These are phyloP conservation scores for Penicillium turbatum DNA, from an alignment of 495 filamentous ascomycete genomes.

Conservation along the genomic window DNA sequence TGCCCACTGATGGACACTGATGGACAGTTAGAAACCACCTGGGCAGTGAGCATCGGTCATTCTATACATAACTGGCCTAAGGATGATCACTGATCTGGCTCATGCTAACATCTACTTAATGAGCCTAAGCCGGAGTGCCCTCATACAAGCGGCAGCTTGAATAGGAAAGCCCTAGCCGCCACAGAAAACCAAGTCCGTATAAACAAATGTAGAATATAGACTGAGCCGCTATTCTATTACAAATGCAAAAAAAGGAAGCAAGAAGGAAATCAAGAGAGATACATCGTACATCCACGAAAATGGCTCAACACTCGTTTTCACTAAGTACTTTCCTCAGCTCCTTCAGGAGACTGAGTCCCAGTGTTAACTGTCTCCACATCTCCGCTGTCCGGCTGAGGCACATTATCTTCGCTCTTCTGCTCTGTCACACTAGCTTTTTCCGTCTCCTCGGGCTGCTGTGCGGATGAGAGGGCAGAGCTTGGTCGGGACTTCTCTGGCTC, in stretches of 20 bases:
- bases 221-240: slow-evolving; percentile 17
- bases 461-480: slow-evolving; percentile 20
- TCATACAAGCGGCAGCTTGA: too few species aligned
- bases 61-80: too few species aligned
- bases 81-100: too few species aligned
- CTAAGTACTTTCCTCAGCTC: slow-evolving; percentile 6
- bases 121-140: too few species aligned
- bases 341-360: slow-evolving; percentile 4
- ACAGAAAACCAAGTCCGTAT: too few species aligned
- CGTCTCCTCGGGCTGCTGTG: slow-evolving; percentile 9
- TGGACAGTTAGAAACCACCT: too few species aligned
- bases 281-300: not conserved
- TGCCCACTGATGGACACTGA: too few species aligned
- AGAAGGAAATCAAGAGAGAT: not conserved
- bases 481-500: slow-evolving; percentile 24
- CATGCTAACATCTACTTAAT: too few species aligned
- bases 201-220: not conserved
- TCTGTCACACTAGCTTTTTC: slow-evolving; percentile 12
- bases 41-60: too few species aligned
- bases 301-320: not conserved
- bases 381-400: not conserved
- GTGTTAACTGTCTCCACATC: not conserved
- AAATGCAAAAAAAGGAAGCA: slow-evolving; percentile 13
- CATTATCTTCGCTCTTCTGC: slow-evolving; percentile 14
- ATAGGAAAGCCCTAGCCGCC: too few species aligned